phyloP scores from a whole-genome alignment of 495 filamentous ascomycete species.

The Lophium mytilinum region DNA sequence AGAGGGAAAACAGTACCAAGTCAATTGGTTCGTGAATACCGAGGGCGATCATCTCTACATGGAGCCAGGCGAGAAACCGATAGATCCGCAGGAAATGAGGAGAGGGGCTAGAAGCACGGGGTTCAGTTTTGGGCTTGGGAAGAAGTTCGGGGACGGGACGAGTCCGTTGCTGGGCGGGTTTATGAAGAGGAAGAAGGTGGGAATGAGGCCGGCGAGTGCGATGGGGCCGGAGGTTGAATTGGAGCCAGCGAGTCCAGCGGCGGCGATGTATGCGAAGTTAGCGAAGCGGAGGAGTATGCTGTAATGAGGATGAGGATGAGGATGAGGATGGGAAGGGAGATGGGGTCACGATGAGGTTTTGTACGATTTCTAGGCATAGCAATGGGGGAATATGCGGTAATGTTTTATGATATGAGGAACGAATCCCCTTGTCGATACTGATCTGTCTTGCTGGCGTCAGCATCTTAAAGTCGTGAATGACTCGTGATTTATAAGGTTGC shows the following conservation, averaged over 20 bases:
- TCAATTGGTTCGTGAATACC: constrained; percentile 50
- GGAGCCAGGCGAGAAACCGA: constrained; percentile 20
- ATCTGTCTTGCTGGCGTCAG: too few relatives aligned
- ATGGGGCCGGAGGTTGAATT: constrained; percentile 9
- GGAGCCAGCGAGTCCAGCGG: not conserved
- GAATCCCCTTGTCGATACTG: too few relatives aligned
- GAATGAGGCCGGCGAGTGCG: constrained; percentile 3
- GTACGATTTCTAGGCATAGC: too few relatives aligned
- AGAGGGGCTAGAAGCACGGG: not conserved
- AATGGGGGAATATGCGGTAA: too few relatives aligned
- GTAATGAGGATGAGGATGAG: not conserved
- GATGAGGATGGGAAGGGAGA: too few relatives aligned
- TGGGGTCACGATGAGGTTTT: too few relatives aligned
- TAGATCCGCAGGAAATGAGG: not conserved
- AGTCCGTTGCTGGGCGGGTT: too few relatives aligned
- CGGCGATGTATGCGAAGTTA: constrained; percentile 16
- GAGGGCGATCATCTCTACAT: constrained; percentile 35
- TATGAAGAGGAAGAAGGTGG: not conserved
- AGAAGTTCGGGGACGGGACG: too few relatives aligned
- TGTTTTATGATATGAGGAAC: too few relatives aligned
- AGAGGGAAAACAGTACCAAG: constrained; percentile 42
- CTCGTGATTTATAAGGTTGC: too few relatives aligned
- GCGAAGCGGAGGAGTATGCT: constrained; percentile 23
- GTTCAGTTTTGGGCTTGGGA: not conserved
- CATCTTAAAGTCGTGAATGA: too few relatives aligned